Conservation (phyloP, 2,329 filamentous ascomycete genomes). For the Colletotrichum liriopes region DNA sequence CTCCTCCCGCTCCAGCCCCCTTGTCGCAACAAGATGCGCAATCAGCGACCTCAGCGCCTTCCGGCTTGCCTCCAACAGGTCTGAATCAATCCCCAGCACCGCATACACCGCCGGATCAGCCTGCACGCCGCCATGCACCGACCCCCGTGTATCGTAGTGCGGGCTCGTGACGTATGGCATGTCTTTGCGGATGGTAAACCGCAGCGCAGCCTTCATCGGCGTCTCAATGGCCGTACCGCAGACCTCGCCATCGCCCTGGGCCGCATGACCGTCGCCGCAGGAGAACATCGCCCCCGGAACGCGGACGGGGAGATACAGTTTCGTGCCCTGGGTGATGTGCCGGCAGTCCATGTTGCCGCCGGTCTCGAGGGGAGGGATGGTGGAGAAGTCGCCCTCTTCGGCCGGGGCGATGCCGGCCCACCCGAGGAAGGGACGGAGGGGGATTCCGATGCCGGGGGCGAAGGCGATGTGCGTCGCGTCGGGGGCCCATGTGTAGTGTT, state of each 20-base stretch:
- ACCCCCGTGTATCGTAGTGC: conserved; percentile 59
- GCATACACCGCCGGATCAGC: conserved; percentile 55
- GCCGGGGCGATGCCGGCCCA: conserved; percentile 67
- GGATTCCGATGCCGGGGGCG: conserved; percentile 63
- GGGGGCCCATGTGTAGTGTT: conserved; percentile 61
- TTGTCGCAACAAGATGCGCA: conserved; percentile 63
- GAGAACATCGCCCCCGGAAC: conserved; percentile 66
- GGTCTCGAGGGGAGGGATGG: conserved; percentile 65
- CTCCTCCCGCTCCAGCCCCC: conserved; percentile 61
- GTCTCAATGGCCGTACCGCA: conserved; percentile 72
- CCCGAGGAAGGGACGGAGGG: conserved; percentile 67
- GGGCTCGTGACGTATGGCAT: conserved; percentile 63
- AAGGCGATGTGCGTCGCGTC: conserved; percentile 56
- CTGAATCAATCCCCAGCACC: conserved; percentile 62
- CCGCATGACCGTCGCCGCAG: conserved; percentile 69
- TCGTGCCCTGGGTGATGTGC: conserved; percentile 62
- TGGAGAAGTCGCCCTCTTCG: conserved; percentile 61
- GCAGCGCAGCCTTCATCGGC: conserved; percentile 63
- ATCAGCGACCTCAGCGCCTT: conserved; percentile 65
- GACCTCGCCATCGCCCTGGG: conserved; percentile 69
- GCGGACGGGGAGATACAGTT: conserved; percentile 65
- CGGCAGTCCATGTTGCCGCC: conserved; percentile 71
- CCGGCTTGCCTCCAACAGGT: conserved; percentile 63
- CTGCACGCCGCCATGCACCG: conserved; percentile 45
- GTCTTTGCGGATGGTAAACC: conserved; percentile 64